Evolutionary conservation across 2,329 filamentous ascomycete genomes (phyloP), one percentile per base, ranked within the genome.

Genomic region (Stagonosporopsis vannaccii): DNA sequence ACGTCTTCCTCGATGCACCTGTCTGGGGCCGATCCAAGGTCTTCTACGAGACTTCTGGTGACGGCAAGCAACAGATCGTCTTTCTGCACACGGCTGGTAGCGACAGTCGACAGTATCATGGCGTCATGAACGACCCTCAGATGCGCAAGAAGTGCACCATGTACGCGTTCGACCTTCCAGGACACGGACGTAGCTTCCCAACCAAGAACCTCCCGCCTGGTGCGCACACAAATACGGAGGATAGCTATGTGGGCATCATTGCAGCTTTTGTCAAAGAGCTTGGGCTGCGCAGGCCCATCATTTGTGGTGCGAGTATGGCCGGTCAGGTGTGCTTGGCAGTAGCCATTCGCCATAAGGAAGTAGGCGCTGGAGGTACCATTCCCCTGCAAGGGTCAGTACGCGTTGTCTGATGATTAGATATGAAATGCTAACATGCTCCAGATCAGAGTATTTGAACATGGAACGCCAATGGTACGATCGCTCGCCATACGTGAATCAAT

Each of bases 221-320:
- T 6, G 76, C 73, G n/a, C 79, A 82, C 61, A 81, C 79, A 28
- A 81, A 79, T 49, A 81, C 74, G 17, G 80, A 81, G 59, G 78
- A 81, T 13, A 73, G 75, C 36, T 81, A 81, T 49, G 74, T 81
- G 2, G 78, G 77, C 6, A 78, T 77, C 50, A 81, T 81, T 49
- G 72, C 75, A 0, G 76, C 77, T 3, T 75, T 82, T 26, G 74
- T 82, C 39, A 80, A 80, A 59, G 73, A 72, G 2, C 62, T 82
- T 11, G 71, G 74, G 4, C 62, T 82, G 20, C 72, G 78, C 33
- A 78, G 78, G 60, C 79, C 80, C 2, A 81, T 82, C 51, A 76
- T 82, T 30, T 82, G 79, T 51, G 80, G 80, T 48, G 80, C 80
- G 3, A 78, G 76, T n/a, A 82, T 82, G 80, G 80, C 80, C 0